A percentile compares a stretch with the other conserved stretches of the same genome.
Evolutionary conservation across 164 flowering plant species (phyloP).

Genomic region (Tetrastigma voinierianum): DNA sequence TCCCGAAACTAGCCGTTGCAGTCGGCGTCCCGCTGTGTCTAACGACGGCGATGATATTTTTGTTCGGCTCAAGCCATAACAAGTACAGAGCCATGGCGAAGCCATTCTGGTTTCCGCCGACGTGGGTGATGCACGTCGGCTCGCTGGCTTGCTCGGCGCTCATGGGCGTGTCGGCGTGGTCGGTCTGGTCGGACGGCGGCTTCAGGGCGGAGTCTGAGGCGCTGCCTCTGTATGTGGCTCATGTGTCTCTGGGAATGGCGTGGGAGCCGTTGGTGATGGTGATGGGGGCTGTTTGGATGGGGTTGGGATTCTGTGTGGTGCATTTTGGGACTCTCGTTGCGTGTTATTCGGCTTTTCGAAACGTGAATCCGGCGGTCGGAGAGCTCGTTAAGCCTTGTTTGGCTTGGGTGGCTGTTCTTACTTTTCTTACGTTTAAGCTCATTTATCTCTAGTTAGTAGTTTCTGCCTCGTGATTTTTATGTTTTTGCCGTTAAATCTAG

Average conservation of each 20-base stretch:
- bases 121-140: constrained; percentile 25
- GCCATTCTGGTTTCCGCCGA: constrained; percentile 32
- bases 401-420: constrained; percentile 26
- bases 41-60: constrained; percentile 4
- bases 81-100: constrained; percentile 17
- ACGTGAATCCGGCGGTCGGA: constrained; percentile 26
- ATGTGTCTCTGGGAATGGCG: constrained; percentile 17
- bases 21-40: constrained; percentile 17
- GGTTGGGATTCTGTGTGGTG: constrained; percentile 14
- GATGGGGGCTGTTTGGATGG: constrained; percentile 15
- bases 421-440: constrained; percentile 23
- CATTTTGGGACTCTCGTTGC: constrained; percentile 26
- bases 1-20: constrained; percentile 6
- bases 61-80: constrained; percentile 21
- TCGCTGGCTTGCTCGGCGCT: constrained; percentile 18
- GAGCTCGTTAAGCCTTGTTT: constrained; percentile 30
- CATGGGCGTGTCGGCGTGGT: constrained; percentile 39
- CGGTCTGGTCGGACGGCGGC: constrained; percentile 37
- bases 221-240: constrained; percentile 27
- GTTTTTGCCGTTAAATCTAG: no score
- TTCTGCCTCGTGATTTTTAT: neutral
- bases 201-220: constrained; percentile 21
- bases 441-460: constrained; percentile 12
- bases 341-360: constrained; percentile 8
- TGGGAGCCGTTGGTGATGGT: constrained; percentile 37